These are phyloP conservation scores for Xylariaceae sp. DNA, from an alignment of 2,329 filamentous ascomycete species.

Conservation along the genomic window DNA sequence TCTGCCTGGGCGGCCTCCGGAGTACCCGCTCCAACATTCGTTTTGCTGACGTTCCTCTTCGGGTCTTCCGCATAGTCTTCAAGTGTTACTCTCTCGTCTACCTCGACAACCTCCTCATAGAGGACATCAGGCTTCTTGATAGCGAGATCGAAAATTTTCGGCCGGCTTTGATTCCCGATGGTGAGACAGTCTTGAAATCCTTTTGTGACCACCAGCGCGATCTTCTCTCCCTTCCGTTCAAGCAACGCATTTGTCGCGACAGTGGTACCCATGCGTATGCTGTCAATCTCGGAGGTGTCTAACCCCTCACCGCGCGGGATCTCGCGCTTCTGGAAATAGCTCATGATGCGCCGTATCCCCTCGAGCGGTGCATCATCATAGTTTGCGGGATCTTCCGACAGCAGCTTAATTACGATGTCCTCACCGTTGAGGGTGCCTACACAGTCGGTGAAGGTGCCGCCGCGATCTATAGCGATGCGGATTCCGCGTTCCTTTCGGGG, in stretches of 20 bases:
- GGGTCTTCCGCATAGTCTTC: conserved; percentile 94
- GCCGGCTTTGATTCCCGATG: conserved; percentile 90
- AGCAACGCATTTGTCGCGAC: conserved; percentile 92
- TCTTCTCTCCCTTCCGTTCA: conserved; percentile 88
- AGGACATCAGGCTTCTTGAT: conserved; percentile 87
- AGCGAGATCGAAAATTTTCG: conserved; percentile 88
- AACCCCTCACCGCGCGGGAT: conserved; percentile 81
- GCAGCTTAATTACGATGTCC: conserved; percentile 84
- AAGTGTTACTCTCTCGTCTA: conserved; percentile 88
- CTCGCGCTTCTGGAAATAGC: conserved; percentile 74
- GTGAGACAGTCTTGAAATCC: conserved; percentile 87
- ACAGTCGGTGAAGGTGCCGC: conserved; percentile 92
- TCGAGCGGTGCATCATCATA: conserved; percentile 91
- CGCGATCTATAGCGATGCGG: conserved; percentile 79
- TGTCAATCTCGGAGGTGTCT: conserved; percentile 84
- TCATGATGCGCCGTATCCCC: conserved; percentile 86
- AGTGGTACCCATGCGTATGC: conserved; percentile 94
- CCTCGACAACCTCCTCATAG: conserved; percentile 84
- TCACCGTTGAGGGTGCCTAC: conserved; percentile 81
- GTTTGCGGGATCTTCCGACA: conserved; percentile 89
- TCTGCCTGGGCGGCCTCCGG: conserved; percentile 56
- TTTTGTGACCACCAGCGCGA: conserved; percentile 84
- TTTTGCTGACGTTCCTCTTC: conserved; percentile 61
- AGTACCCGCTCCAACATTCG: conserved; percentile 59
- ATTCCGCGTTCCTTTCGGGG: conserved; percentile 60